A percentile compares a stretch with the other conserved stretches of the same genome.
Evolutionary conservation across 306 rosid genomes (phyloP).

Genomic region (Coriaria nepalensis): DNA sequence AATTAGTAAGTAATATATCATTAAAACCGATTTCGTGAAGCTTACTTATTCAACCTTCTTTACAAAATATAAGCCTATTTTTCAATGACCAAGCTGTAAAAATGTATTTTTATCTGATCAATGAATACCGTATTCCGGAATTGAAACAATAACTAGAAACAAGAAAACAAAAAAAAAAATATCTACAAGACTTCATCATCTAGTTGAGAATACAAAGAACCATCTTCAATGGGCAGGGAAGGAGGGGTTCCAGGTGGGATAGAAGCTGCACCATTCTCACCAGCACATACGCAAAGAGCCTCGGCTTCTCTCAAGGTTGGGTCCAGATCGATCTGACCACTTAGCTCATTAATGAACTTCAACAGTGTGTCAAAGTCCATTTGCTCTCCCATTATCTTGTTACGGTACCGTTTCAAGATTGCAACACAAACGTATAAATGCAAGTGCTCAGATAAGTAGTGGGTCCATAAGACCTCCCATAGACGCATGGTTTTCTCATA

Average conservation of each 20-base stretch:
- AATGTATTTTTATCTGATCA: no score
- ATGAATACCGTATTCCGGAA: no score
- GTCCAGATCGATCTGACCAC: constrained; percentile 78
- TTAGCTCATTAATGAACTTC: constrained; percentile 88
- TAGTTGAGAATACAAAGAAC: constrained; percentile 43
- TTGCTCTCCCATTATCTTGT: constrained; percentile 71
- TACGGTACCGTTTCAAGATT: constrained; percentile 64
- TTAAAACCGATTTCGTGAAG: no score
- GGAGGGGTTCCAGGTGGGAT: constrained; percentile 99
- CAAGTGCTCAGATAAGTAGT: constrained; percentile 77
- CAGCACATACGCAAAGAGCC: constrained; percentile 80
- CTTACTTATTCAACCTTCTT: no score
- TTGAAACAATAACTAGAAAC: no score
- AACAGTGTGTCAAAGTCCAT: constrained; percentile 96
- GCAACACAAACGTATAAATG: constrained; percentile 89
- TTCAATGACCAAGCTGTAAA: no score
- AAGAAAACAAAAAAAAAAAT: no score
- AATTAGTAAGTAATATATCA: no score
- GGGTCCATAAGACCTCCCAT: constrained; percentile 97
- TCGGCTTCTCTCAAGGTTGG: constrained; percentile 75
- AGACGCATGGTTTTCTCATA: constrained; percentile 62
- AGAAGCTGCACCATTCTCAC: constrained; percentile 80
- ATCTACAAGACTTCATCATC: constrained; percentile 27
- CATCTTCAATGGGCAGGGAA: constrained; percentile 66
- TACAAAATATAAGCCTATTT: no score